Evolutionary conservation across 192 early-diverging fungal species (phyloP).

Genomic region (Backusella sp.): DNA sequence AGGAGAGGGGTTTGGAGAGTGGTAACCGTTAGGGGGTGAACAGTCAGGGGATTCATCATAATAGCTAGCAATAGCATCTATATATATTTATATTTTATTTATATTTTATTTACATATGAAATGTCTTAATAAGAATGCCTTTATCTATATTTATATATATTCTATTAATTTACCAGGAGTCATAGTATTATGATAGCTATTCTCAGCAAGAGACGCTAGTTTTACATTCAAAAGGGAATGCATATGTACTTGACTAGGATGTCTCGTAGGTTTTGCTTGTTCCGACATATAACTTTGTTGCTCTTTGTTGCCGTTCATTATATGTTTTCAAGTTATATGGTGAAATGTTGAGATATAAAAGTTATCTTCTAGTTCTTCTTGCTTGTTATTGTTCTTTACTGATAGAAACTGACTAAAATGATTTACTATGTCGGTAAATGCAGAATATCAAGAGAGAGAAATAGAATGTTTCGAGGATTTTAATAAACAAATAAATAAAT

Average conservation of each 20-base stretch:
- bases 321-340: neutral
- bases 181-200: slow-evolving; percentile 12
- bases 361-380: neutral
- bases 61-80: slow-evolving; percentile 14
- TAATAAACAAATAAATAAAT: slow-evolving; percentile 6
- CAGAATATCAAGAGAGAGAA: neutral
- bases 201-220: slow-evolving; percentile 3
- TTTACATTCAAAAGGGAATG: slow-evolving; percentile 16
- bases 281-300: neutral
- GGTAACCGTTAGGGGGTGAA: slow-evolving; percentile 13
- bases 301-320: neutral
- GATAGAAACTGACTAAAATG: neutral
- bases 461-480: neutral
- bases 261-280: neutral
- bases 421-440: neutral
- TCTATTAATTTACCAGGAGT: slow-evolving; percentile 12
- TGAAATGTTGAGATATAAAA: neutral
- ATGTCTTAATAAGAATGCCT: neutral
- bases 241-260: slow-evolving; percentile 7
- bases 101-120: neutral
- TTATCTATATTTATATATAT: neutral
- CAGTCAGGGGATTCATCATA: slow-evolving; percentile 17
- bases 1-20: slow-evolving; percentile 17
- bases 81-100: neutral
- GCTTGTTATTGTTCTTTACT: neutral